These are phyloP conservation scores for Nicotiana otophora DNA, from an alignment of 257 asterid genomes.

Conservation along the genomic window DNA sequence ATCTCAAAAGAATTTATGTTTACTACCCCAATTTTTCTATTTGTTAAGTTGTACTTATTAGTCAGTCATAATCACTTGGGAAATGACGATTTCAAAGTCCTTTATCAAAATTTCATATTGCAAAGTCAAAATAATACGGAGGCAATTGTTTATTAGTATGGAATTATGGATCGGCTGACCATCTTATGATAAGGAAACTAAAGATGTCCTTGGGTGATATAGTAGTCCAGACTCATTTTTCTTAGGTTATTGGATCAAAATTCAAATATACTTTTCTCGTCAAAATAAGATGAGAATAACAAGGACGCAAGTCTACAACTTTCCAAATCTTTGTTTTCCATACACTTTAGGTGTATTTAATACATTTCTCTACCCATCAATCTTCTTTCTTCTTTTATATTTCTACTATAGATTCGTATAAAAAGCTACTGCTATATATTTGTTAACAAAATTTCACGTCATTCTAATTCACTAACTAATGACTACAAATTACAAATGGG, in stretches of 20 bases:
- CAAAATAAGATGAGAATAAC: background rate
- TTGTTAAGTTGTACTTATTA: no score
- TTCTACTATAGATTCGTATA: no score
- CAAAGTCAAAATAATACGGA: no score
- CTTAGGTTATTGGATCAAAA: background rate
- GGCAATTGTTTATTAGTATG: no score
- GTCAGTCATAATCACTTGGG: no score
- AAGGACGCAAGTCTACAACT: background rate
- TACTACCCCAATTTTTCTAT: no score
- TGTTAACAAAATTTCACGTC: background rate
- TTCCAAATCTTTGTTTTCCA: background rate
- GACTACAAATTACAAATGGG: background rate
- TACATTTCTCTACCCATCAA: background rate
- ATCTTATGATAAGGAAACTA: background rate
- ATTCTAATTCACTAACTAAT: background rate
- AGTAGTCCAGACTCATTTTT: background rate
- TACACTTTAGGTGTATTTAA: background rate
- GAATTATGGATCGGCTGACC: no score
- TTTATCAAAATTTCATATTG: no score
- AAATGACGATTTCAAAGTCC: no score
- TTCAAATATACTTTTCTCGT: background rate
- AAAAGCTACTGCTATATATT: no score
- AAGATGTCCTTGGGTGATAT: background rate
- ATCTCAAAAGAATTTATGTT: no score
- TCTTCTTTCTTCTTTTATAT: background rate